Percentiles rank a stretch among this genome's conserved stretches.
Evolutionary conservation across 2,329 filamentous ascomycete species (phyloP).

Genomic region (Phialophora macrospora): DNA sequence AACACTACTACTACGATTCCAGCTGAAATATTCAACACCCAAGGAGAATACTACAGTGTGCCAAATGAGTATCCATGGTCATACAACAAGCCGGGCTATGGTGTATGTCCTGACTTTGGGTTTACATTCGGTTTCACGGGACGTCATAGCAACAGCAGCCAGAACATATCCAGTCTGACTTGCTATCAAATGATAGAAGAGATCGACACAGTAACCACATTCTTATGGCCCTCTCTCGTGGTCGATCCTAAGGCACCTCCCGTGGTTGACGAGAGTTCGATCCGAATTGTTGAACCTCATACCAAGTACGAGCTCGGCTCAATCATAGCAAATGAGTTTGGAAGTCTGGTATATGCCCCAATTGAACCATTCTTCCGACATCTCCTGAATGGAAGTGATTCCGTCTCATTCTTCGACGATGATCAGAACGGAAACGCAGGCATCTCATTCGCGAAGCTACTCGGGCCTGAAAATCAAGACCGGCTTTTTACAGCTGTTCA

Average conservation of each 20-base stretch:
- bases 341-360: neutral
- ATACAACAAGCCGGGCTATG: neutral
- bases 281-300: neutral
- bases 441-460: constrained; percentile 1
- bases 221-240: neutral
- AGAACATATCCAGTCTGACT: neutral
- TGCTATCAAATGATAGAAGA: constrained; percentile 7
- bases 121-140: neutral
- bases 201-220: neutral
- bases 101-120: neutral
- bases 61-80: neutral
- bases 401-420: neutral
- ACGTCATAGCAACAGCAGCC: neutral
- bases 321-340: neutral
- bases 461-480: constrained; percentile 5
- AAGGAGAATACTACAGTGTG: neutral
- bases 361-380: constrained; percentile 2
- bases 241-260: neutral
- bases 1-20: neutral
- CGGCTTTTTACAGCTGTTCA: constrained; percentile 16
- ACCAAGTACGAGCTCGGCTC: neutral
- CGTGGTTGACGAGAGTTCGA: neutral
- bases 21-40: neutral
- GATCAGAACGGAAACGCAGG: neutral
- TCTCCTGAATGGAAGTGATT: constrained; percentile 3